These are phyloP conservation scores for Rosa rugosa DNA, from an alignment of 306 rosid genomes.

Conservation along the genomic window DNA sequence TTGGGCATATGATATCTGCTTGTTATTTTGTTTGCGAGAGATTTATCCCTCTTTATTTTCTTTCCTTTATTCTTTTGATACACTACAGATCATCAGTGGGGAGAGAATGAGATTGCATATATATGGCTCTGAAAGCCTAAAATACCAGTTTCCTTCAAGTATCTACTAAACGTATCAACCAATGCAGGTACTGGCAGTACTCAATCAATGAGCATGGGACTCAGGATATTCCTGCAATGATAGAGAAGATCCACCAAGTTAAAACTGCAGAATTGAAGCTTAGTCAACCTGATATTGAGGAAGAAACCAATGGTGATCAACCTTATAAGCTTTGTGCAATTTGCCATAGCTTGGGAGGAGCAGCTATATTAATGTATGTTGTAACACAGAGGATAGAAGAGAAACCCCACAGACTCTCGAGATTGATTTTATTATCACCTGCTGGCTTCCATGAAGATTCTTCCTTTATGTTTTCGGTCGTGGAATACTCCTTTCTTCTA, in stretches of 20 bases:
- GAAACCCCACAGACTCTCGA: constrained; percentile 84
- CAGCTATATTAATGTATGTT: constrained; percentile 70
- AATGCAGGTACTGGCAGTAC: constrained; percentile 84
- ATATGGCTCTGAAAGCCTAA: neutral
- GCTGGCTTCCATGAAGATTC: constrained; percentile 93
- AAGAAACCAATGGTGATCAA: constrained; percentile 58
- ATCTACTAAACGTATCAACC: constrained; percentile 12
- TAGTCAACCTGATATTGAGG: constrained; percentile 56
- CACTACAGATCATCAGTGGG: neutral
- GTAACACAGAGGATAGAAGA: constrained; percentile 59
- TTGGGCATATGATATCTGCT: constrained; percentile 1
- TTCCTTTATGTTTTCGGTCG: constrained; percentile 50
- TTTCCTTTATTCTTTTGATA: neutral
- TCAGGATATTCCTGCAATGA: constrained; percentile 88
- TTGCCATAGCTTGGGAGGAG: constrained; percentile 93
- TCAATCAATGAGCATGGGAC: constrained; percentile 92
- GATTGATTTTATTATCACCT: constrained; percentile 78
- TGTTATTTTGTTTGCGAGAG: neutral
- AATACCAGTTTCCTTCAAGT: neutral
- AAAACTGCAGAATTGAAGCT: constrained; percentile 74
- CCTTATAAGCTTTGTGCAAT: constrained; percentile 82
- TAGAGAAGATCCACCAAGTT: constrained; percentile 80
- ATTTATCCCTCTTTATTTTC: neutral
- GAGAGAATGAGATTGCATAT: neutral
- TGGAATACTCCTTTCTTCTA: constrained; percentile 49